Evolutionary conservation across 495 filamentous ascomycete genomes (phyloP).

Genomic region (Daldinia vernicosa): DNA sequence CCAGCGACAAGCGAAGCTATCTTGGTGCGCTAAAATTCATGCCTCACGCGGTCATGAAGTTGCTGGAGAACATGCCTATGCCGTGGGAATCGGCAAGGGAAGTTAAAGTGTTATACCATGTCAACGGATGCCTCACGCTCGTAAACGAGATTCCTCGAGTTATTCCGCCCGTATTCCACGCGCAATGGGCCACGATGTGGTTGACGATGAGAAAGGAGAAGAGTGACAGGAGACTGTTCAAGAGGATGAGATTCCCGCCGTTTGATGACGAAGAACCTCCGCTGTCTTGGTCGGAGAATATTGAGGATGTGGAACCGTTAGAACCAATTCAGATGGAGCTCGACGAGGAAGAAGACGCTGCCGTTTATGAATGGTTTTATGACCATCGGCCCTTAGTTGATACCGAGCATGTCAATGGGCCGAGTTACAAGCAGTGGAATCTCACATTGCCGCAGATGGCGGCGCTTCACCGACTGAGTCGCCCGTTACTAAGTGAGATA

Average conservation of each 20-base stretch:
- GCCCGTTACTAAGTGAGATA: constrained; percentile 88
- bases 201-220: constrained; percentile 98
- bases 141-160: constrained; percentile 98
- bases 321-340: constrained; percentile 99
- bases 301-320: constrained; percentile 96
- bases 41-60: constrained; percentile 99
- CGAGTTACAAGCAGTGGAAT: constrained; percentile 98
- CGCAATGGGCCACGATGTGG: constrained; percentile 99
- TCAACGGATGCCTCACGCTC: constrained; percentile 95
- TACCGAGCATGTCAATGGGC: constrained; percentile 93
- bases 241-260: constrained; percentile 98
- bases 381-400: constrained; percentile 92
- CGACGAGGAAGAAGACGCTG: constrained; percentile 90
- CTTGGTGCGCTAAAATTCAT: constrained; percentile 98
- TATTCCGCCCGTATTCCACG: constrained; percentile 98
- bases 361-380: constrained; percentile 97
- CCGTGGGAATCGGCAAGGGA: constrained; percentile 97
- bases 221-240: constrained; percentile 95
- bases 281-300: constrained; percentile 97
- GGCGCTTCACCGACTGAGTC: constrained; percentile 88
- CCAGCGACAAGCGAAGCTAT: constrained; percentile 97
- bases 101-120: constrained; percentile 97
- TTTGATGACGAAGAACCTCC: constrained; percentile 99
- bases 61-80: constrained; percentile 99
- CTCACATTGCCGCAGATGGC: constrained; percentile 95